These are phyloP conservation scores for Xylaria multiplex DNA, from an alignment of 2,329 filamentous ascomycete genomes.

Conservation along the genomic window DNA sequence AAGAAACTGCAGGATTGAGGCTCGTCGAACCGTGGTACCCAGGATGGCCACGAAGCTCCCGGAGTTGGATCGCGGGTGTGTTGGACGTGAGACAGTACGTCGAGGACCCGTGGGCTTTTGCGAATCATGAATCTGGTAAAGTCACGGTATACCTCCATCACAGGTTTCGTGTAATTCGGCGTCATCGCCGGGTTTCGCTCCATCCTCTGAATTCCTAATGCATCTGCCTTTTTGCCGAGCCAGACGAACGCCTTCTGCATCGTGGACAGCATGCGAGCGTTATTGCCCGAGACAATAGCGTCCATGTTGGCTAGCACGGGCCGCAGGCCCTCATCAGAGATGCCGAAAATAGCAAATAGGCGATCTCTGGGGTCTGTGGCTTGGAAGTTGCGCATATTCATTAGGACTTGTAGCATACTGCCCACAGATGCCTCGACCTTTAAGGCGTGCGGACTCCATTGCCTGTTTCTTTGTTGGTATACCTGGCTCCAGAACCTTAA, in stretches of 20 bases:
- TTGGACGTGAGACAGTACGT: slow-evolving; percentile 19
- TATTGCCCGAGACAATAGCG: slow-evolving; percentile 2
- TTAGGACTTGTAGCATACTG: slow-evolving; percentile 14
- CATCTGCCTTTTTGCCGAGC: not conserved
- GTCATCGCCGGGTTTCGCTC: slow-evolving; percentile 19
- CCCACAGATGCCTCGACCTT: slow-evolving; percentile 15
- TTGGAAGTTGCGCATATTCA: slow-evolving; percentile 24
- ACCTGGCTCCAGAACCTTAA: slow-evolving; percentile 19
- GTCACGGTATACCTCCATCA: slow-evolving; percentile 19
- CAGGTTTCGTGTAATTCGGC: slow-evolving; percentile 17
- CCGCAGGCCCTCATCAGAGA: slow-evolving; percentile 12
- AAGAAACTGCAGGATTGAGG: slow-evolving; percentile 21
- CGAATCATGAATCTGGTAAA: slow-evolving; percentile 22
- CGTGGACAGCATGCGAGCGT: not conserved
- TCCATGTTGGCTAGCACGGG: slow-evolving; percentile 19
- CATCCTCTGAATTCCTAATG: slow-evolving; percentile 2
- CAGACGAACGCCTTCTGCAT: slow-evolving; percentile 15
- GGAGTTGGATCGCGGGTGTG: slow-evolving; percentile 7
- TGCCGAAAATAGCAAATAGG: slow-evolving; percentile 19
- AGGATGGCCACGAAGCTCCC: slow-evolving; percentile 4
- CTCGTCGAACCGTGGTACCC: slow-evolving; percentile 16
- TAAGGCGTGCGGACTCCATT: slow-evolving; percentile 8
- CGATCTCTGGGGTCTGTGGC: slow-evolving; percentile 18
- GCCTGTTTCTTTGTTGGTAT: slow-evolving; percentile 14
- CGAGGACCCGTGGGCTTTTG: slow-evolving; percentile 8